Conservation (phyloP, 23 red algal species). For the Gracilaria caudata region DNA sequence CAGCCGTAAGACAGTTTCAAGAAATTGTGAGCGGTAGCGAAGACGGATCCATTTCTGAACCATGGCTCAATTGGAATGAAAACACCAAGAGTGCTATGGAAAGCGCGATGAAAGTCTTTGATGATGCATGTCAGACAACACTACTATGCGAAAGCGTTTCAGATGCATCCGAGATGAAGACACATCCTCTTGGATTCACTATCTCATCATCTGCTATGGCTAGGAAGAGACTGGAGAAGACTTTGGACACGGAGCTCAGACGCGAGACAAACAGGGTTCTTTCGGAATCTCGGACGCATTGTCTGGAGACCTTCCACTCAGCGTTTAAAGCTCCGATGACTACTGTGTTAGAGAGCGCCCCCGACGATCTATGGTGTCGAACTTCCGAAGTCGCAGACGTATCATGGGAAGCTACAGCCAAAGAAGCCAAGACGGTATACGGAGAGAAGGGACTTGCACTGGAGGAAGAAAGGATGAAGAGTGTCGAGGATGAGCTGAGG, state of each 20-base stretch:
- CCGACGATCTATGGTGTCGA: constrained; percentile 49
- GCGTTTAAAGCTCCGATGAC: constrained; percentile 61
- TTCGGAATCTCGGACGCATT: constrained; percentile 25
- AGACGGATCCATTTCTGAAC: neutral
- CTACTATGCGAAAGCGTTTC: neutral
- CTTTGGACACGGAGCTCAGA: constrained; percentile 44
- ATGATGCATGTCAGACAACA: constrained; percentile 29
- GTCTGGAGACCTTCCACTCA: constrained; percentile 40
- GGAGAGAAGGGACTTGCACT: constrained; percentile 56
- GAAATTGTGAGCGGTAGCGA: constrained; percentile 16
- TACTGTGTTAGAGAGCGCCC: constrained; percentile 50
- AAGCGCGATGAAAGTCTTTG: constrained; percentile 32
- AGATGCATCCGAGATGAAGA: neutral
- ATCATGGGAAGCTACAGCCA: constrained; percentile 52
- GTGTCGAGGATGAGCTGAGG: constrained; percentile 45
- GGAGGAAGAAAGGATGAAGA: constrained; percentile 8
- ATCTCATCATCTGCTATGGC: neutral
- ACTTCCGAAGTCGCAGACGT: constrained; percentile 52
- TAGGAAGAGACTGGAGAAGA: constrained; percentile 21
- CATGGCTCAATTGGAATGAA: constrained; percentile 42
- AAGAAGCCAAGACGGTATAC: constrained; percentile 39
- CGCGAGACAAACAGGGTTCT: constrained; percentile 32
- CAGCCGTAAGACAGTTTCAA: constrained; percentile 34
- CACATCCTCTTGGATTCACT: constrained; percentile 49
- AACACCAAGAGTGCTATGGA: constrained; percentile 27